Percentiles rank a stretch among this genome's conserved stretches.
Conservation (phyloP, 2,329 filamentous ascomycete species). For the Trichoderma asperellum region DNA sequence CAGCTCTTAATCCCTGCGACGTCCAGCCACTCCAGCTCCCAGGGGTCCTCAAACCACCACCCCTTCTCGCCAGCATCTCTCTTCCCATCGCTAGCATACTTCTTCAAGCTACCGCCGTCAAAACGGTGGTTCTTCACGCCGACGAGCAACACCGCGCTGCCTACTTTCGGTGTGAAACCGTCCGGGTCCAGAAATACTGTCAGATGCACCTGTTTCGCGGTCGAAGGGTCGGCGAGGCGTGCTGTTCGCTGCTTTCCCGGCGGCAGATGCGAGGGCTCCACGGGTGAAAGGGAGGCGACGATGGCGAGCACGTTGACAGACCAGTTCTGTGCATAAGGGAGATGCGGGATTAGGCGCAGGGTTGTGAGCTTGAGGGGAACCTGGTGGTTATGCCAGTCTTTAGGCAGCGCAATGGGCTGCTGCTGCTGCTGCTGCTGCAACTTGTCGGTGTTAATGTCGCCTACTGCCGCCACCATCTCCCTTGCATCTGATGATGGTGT, state of each 20-base stretch:
- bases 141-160: slow-evolving; percentile 55
- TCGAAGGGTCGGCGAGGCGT: slow-evolving; percentile 56
- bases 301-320: slow-evolving; percentile 59
- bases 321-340: slow-evolving; percentile 63
- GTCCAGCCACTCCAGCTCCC: slow-evolving; percentile 54
- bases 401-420: slow-evolving; percentile 45
- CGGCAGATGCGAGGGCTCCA: slow-evolving; percentile 54
- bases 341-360: slow-evolving; percentile 53
- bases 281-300: slow-evolving; percentile 50
- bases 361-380: slow-evolving; percentile 56
- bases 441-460: slow-evolving; percentile 18
- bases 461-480: slow-evolving; percentile 2
- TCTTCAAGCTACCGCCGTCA: slow-evolving; percentile 52
- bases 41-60: slow-evolving; percentile 59
- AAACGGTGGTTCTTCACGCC: slow-evolving; percentile 63
- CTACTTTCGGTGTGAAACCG: slow-evolving; percentile 51
- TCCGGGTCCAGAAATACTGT: slow-evolving; percentile 60
- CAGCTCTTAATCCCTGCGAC: slow-evolving; percentile 50
- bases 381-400: slow-evolving; percentile 47
- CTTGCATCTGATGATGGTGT: slow-evolving; percentile 7
- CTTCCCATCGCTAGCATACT: slow-evolving; percentile 48
- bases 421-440: slow-evolving; percentile 7
- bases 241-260: slow-evolving; percentile 57
- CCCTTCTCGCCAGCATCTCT: slow-evolving; percentile 38
- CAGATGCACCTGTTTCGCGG: slow-evolving; percentile 55